These are phyloP conservation scores for Oxalis stricta DNA, from an alignment of 441 rosid species.

Conservation along the genomic window DNA sequence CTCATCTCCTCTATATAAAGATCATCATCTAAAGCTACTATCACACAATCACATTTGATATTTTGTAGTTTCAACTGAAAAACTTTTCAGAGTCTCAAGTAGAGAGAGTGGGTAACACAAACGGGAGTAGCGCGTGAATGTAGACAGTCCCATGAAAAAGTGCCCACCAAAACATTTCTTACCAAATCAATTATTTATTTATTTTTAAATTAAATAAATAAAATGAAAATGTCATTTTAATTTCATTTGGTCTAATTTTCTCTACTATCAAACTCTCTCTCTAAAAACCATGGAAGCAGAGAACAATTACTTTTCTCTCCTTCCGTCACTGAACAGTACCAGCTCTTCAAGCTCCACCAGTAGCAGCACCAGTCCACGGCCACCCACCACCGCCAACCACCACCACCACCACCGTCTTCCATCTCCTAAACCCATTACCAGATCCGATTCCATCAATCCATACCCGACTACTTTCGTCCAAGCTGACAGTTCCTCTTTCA, in stretches of 20 bases:
- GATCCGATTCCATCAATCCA: constrained; percentile 66
- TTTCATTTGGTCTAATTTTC: background rate
- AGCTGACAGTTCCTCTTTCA: constrained; percentile 80
- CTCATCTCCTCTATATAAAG: too few relatives aligned
- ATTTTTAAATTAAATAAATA: too few relatives aligned
- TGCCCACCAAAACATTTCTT: constrained; percentile 52
- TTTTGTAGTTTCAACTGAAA: too few relatives aligned
- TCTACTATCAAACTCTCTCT: background rate
- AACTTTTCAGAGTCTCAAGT: background rate
- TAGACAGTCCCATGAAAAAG: constrained; percentile 7
- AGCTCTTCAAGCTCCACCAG: constrained; percentile 19
- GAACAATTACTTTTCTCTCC: too few relatives aligned
- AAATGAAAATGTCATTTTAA: too few relatives aligned
- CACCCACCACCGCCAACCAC: constrained; percentile 3
- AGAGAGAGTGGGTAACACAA: constrained; percentile 8
- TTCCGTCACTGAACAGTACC: constrained; percentile 37
- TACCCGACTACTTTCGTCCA: constrained; percentile 96
- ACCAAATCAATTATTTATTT: too few relatives aligned
- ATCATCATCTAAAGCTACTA: too few relatives aligned
- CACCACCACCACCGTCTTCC: constrained; percentile 22
- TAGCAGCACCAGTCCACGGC: constrained; percentile 15
- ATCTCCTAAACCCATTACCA: constrained; percentile 34
- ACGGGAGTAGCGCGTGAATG: background rate
- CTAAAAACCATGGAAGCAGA: too few relatives aligned
- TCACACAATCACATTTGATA: too few relatives aligned